phyloP scores from a whole-genome alignment of 2,329 filamentous ascomycete species.

The Plenodomus tracheiphilus region DNA sequence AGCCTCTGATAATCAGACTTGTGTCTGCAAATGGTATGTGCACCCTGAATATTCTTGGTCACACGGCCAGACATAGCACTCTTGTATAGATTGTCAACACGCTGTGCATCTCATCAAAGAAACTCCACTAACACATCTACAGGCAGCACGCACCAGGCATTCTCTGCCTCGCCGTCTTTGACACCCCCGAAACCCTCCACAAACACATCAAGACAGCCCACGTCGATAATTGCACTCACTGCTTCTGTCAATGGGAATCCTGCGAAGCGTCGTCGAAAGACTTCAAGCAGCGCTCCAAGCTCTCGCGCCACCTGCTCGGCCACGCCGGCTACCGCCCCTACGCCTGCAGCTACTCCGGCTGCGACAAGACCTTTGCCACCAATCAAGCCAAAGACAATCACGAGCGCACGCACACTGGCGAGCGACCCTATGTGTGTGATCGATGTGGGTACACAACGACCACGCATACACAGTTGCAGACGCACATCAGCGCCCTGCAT shows the following conservation, averaged over 20 bases:
- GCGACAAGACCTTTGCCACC: constrained; percentile 45
- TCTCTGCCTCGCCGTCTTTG: constrained; percentile 35
- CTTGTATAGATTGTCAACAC: not conserved
- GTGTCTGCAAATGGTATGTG: constrained; percentile 38
- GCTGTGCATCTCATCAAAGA: not conserved
- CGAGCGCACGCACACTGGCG: constrained; percentile 43
- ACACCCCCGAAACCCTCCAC: constrained; percentile 35
- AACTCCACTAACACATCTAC: not conserved
- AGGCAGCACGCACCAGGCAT: constrained; percentile 31
- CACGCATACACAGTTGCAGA: constrained; percentile 45
- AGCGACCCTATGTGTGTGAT: constrained; percentile 42
- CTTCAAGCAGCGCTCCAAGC: constrained; percentile 46
- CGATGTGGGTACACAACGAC: constrained; percentile 44
- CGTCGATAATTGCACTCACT: constrained; percentile 39
- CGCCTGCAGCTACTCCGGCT: constrained; percentile 39
- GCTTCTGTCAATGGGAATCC: constrained; percentile 42
- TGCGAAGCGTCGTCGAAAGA: constrained; percentile 41
- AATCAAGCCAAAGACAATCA: constrained; percentile 48
- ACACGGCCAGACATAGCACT: too few relatives aligned
- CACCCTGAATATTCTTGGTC: too few relatives aligned
- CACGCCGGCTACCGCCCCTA: constrained; percentile 45
- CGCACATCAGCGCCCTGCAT: constrained; percentile 43
- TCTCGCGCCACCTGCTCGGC: constrained; percentile 42
- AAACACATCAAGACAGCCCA: constrained; percentile 42
- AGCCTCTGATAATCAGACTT: constrained; percentile 14